phyloP scores from a whole-genome alignment of 257 asterid genomes.

The Solanum infundibuliforme region DNA sequence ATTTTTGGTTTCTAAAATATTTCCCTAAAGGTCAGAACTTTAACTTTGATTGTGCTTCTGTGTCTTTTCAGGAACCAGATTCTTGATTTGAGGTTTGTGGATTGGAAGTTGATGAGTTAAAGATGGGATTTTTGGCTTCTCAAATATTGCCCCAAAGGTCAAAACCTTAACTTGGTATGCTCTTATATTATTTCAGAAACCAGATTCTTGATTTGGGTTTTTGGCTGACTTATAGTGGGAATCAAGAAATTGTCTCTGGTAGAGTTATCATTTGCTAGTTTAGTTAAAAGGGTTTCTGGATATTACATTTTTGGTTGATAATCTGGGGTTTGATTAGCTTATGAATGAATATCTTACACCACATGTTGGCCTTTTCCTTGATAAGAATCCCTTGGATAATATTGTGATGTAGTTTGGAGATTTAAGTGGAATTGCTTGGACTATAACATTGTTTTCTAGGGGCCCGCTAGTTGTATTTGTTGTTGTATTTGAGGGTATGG shows the following conservation, averaged over 20 bases:
- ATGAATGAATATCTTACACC: background rate
- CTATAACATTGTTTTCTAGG: slow-evolving; percentile 1
- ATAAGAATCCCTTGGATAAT: slow-evolving; percentile 5
- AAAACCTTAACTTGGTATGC: background rate
- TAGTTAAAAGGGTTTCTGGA: background rate
- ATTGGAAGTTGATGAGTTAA: background rate
- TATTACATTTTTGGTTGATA: slow-evolving; percentile 6
- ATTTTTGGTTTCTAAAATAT: background rate
- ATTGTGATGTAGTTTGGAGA: slow-evolving; percentile 1
- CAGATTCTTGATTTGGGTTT: background rate
- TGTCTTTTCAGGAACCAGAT: background rate
- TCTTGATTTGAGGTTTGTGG: background rate
- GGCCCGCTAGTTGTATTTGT: background rate
- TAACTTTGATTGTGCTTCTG: background rate
- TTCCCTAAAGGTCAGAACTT: background rate
- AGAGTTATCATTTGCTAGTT: background rate
- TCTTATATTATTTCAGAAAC: background rate
- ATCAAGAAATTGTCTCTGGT: background rate
- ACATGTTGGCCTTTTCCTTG: slow-evolving; percentile 12
- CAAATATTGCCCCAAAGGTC: background rate
- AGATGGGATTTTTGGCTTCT: background rate
- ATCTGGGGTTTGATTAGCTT: slow-evolving; percentile 7
- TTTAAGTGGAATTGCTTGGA: slow-evolving; percentile 10
- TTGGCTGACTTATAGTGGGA: background rate
- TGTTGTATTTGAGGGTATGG: slow-evolving; percentile 35